Evolutionary conservation across 495 filamentous ascomycete species (phyloP), one percentile per base, ranked within the genome.

Genomic region (Rusavskia elegans): DNA sequence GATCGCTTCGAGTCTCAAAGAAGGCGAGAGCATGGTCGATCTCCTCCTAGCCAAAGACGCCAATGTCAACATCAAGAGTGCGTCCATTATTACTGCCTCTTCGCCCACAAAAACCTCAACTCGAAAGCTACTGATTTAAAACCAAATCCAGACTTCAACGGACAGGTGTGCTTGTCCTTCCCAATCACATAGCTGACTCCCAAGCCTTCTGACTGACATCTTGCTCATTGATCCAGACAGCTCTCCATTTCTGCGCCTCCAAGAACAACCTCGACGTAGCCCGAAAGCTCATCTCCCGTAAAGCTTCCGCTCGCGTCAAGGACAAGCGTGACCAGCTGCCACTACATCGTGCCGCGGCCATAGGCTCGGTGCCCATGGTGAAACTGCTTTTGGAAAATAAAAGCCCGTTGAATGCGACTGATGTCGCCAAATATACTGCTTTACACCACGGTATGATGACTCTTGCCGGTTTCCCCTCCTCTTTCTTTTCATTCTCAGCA

Each of bases 171-270:
- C 48, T 9, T 21, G 21, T 38, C 27, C 46, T 14, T 36, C 38
- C 17, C n/a, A 16, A 17, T 44, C 41, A 25, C 19, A 21, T n/a
- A 52, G 3, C n/a, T 11, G 5, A 19, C 29, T 8, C 29, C 8
- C 4, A 30, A 35, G 32, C 32, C 6, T 11, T 11, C 32, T 35
- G 10, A 35, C 32, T 2, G 8, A 35, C 8, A 35, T 35, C 32
- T 14, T 11, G 2, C 32, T 35, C 32, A 14, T 35, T 14, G 8
- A 35, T 27, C 8, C 62, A 85, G 80, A 95, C 89, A 32, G 85
- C 86, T 14, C 76, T 99, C 10, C 92, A 97, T 64, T 95, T 99
- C 62, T 75, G 82, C 46, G 84, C 87, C 45, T 95, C 89, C 48
- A 97, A 99, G 62, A 75, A 77, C 61, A 87, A 89, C 65, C 72